Base-by-base conservation (phyloP, 495 filamentous ascomycete species). In the Aspergillus biplanus region DNA sequence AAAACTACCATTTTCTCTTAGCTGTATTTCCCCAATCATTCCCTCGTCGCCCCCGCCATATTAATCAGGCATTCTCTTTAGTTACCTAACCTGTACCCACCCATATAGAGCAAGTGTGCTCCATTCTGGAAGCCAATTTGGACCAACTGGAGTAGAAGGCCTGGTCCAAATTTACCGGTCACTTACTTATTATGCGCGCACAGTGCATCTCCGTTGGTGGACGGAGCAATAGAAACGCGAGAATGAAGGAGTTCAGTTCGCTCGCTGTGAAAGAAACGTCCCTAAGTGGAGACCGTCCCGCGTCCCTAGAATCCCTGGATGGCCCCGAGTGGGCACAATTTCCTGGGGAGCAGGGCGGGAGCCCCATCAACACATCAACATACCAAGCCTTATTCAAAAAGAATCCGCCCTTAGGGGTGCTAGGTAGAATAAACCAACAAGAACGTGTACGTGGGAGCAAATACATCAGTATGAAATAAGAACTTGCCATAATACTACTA, bases 121-220 rank as follows among this genome's bases (percentile, higher is more conserved):
- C 39, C 3, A 8, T 44, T n/a, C 7, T 9, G 39, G n/a, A 44
- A 12, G n/a, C 12, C 11, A 44, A 44, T 44, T 44, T 44, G 0
- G 31, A 7, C 13, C 50, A 52, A 34, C 9, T 61, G 61, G 63
- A 7, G 61, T 69, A 18, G 46, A 64, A 33, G 69, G 68, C 35
- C 62, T 73, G 1, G 16, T 57, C 11, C 35, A 64, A 52, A 86
- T 88, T 71, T 85, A 89, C 69, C 56, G 71, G 61, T 73, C 69
- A 6, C 78, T 88, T n/a, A 82, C 83, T 0, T 64, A 69, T 9
- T 87, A 85, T 67, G 52, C 61, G 5, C 73, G 70, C 5, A 86
- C 86, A 27, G 21, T 27, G 21, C 21, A 27, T 27, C 21, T 27
- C 2, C 74, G 3, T 64, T 73, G 9, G 63, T 64, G 1, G 68